Conservation (phyloP, 129 eudicot species). For the Arctium lappa region DNA sequence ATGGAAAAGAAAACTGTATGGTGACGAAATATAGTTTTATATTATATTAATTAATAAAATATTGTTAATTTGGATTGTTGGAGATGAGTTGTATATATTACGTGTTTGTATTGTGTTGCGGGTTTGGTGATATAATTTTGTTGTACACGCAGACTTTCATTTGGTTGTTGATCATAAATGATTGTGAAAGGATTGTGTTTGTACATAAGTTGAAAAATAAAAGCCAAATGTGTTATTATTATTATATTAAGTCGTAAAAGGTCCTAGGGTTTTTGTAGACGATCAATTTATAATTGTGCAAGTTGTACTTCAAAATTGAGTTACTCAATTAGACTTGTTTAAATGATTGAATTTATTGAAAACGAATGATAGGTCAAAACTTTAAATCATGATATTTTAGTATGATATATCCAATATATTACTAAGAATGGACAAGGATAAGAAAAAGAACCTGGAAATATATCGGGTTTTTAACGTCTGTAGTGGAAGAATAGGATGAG, state of each 20-base stretch:
- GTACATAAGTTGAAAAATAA: background rate
- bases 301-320: background rate
- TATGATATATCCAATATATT: background rate
- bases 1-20: background rate
- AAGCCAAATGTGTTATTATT: background rate
- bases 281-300: background rate
- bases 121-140: conserved; percentile 12
- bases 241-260: background rate
- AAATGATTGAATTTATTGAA: background rate
- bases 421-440: background rate
- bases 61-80: conserved; percentile 1
- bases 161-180: background rate
- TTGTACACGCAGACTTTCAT: conserved; percentile 16
- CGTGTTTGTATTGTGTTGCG: conserved; percentile 7
- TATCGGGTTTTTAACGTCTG: background rate
- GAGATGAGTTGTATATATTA: background rate
- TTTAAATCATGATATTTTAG: background rate
- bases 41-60: background rate
- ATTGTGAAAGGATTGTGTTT: background rate
- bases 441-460: background rate
- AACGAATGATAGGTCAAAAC: background rate
- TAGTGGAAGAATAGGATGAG: no score
- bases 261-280: background rate
- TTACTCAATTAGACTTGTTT: background rate
- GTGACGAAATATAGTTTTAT: background rate